Conservation (phyloP, 2,329 filamentous ascomycete species). For the Bipolaris sorokiniana region DNA sequence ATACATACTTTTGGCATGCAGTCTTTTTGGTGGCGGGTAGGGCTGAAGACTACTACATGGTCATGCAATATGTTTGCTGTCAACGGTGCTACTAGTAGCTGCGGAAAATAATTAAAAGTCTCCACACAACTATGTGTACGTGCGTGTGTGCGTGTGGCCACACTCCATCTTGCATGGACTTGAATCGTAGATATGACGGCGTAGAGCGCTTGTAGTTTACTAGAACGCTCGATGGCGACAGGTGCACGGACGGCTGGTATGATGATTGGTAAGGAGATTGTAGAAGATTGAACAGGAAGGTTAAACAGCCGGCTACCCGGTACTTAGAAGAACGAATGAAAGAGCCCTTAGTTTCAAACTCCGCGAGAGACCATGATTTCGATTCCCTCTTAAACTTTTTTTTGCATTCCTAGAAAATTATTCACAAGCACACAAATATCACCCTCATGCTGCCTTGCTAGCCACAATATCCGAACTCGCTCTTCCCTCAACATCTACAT, state of each 20-base stretch:
- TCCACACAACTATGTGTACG: background rate
- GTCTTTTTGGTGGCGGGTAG: background rate
- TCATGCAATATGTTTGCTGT: background rate
- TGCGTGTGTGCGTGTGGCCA: background rate
- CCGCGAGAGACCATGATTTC: background rate
- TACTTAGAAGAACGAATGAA: too few species aligned
- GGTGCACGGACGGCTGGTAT: too few species aligned
- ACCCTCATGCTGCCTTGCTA: constrained; percentile 15
- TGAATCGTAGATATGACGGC: background rate
- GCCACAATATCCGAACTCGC: constrained; percentile 23
- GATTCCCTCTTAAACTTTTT: background rate
- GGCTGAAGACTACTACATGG: background rate
- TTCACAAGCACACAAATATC: background rate
- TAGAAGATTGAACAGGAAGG: too few species aligned
- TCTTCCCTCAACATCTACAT: constrained; percentile 13
- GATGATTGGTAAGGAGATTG: too few species aligned
- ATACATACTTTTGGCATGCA: background rate
- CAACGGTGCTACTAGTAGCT: background rate
- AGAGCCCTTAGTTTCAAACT: too few species aligned
- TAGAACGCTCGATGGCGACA: too few species aligned
- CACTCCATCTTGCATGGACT: background rate
- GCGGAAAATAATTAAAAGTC: background rate
- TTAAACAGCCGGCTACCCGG: too few species aligned
- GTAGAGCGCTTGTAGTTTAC: background rate
- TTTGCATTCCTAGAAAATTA: background rate